These are phyloP conservation scores for Jamesozyma rosinii DNA, from an alignment of 805 yeast species.

Conservation along the genomic window DNA sequence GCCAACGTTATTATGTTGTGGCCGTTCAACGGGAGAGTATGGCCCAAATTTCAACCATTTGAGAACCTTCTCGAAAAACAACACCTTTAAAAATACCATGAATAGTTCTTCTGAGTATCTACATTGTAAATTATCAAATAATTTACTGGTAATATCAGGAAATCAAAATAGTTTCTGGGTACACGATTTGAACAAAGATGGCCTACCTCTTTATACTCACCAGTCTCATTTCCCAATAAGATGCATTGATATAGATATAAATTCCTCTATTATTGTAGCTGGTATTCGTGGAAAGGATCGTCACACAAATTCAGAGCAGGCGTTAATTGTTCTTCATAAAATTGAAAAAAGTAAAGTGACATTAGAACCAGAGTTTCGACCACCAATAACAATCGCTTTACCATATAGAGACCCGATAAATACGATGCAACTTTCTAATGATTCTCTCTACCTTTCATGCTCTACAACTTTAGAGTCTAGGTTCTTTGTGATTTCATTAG, in stretches of 20 bases:
- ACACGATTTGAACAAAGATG: conserved; percentile 46
- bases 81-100: not conserved
- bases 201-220: conserved; percentile 60
- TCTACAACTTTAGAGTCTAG: conserved; percentile 63
- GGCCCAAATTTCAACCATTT: conserved; percentile 43
- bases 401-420: conserved; percentile 85
- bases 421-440: conserved; percentile 60
- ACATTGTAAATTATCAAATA: conserved; percentile 49
- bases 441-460: conserved; percentile 62
- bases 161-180: conserved; percentile 64
- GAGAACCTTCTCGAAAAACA: conserved; percentile 10
- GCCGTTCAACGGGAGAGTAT: conserved; percentile 59
- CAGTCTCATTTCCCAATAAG: conserved; percentile 66
- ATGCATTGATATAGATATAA: conserved; percentile 62
- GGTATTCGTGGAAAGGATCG: conserved; percentile 78
- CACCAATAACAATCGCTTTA: conserved; percentile 62
- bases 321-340: conserved; percentile 57
- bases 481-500: conserved; percentile 62
- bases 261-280: conserved; percentile 59
- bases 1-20: conserved; percentile 61
- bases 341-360: conserved; percentile 16
- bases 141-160: conserved; percentile 54
- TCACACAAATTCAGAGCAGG: conserved; percentile 59
- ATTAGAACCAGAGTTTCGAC: conserved; percentile 29
- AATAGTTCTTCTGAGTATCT: conserved; percentile 48